A percentile compares a stretch with the other conserved stretches of the same genome.
phyloP scores from a whole-genome alignment of 2,329 filamentous ascomycete species.

The Waltergamsia citrina region DNA sequence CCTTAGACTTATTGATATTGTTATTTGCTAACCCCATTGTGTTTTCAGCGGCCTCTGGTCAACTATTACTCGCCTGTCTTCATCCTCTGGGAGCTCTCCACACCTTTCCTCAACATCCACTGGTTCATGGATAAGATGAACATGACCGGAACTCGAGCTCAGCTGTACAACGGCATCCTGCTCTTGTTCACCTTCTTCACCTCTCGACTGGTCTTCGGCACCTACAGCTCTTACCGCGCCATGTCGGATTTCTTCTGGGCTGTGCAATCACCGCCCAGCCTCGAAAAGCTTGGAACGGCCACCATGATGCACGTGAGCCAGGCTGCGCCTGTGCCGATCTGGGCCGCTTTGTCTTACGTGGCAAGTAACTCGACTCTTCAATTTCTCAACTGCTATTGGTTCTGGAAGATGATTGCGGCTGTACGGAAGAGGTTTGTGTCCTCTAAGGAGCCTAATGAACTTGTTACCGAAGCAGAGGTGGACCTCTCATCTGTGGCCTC shows the following conservation, averaged over 20 bases:
- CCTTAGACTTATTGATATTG: background rate
- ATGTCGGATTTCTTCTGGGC: constrained; percentile 60
- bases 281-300: constrained; percentile 10
- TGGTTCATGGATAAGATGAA: constrained; percentile 87
- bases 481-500: constrained; percentile 19
- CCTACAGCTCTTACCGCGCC: constrained; percentile 59
- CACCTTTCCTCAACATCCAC: constrained; percentile 79
- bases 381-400: constrained; percentile 76
- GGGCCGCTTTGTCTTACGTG: constrained; percentile 61
- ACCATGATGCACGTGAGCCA: constrained; percentile 35
- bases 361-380: constrained; percentile 65
- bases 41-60: constrained; percentile 66
- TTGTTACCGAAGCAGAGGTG: constrained; percentile 16
- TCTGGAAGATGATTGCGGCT: constrained; percentile 75
- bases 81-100: constrained; percentile 81
- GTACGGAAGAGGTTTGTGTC: constrained; percentile 67
- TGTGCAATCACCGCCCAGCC: constrained; percentile 26
- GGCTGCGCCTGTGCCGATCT: constrained; percentile 49
- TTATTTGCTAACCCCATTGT: too few species aligned
- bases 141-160: constrained; percentile 64
- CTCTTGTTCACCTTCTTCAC: constrained; percentile 68
- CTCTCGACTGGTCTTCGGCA: constrained; percentile 70
- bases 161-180: constrained; percentile 68
- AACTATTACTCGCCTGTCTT: constrained; percentile 77
- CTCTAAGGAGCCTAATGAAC: constrained; percentile 17